Evolutionary conservation across 768 basidiomycete species (phyloP).

Genomic region (Suillus bovinus): DNA sequence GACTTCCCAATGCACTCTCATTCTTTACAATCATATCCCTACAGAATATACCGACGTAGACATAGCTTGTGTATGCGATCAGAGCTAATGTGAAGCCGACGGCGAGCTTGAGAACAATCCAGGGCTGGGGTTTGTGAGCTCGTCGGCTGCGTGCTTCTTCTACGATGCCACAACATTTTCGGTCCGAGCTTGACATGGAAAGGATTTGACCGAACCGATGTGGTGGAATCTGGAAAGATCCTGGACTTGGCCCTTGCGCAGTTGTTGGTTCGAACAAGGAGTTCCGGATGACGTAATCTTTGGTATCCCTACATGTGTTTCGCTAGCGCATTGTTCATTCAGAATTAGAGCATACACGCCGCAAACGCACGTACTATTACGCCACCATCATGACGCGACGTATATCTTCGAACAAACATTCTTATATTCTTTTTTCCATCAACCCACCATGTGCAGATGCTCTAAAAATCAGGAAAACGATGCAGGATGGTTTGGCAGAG

Average conservation of each 20-base stretch:
- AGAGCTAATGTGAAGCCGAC: slow-evolving; percentile 60
- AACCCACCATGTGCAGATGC: slow-evolving; percentile 29
- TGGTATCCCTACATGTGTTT: too few species aligned
- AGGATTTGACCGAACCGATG: neutral
- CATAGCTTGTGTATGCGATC: slow-evolving; percentile 71
- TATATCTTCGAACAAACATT: neutral
- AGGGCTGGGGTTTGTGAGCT: slow-evolving; percentile 58
- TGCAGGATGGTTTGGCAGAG: slow-evolving; percentile 56
- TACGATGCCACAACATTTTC: slow-evolving; percentile 51
- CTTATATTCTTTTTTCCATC: slow-evolving; percentile 2
- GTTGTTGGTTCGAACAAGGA: neutral
- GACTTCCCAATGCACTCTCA: slow-evolving; percentile 44
- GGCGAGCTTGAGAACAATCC: slow-evolving; percentile 71
- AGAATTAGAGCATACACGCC: neutral
- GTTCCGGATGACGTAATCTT: neutral
- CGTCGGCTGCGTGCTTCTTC: slow-evolving; percentile 45
- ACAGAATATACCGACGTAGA: slow-evolving; percentile 74
- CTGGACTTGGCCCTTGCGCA: neutral
- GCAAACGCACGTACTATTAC: neutral
- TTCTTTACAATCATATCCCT: slow-evolving; percentile 63
- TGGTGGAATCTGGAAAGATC: neutral
- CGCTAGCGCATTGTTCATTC: too few species aligned
- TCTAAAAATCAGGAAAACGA: slow-evolving; percentile 49
- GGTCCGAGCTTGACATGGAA: slow-evolving; percentile 10
- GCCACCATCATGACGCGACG: neutral